Evolutionary conservation across 768 basidiomycete species (phyloP).

Genomic region (Podaxis rugospora): DNA sequence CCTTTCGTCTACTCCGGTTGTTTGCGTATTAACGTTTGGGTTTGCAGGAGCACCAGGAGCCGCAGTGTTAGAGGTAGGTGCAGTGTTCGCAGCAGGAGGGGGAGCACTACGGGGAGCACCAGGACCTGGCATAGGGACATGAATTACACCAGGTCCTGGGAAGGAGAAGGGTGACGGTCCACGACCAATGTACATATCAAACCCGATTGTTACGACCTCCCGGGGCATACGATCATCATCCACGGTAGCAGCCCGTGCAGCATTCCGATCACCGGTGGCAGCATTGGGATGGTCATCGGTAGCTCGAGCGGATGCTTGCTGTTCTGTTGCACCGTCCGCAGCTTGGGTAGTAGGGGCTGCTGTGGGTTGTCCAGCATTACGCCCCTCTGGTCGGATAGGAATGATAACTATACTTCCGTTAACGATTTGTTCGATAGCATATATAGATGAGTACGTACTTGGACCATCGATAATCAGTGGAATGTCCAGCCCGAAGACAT

Average conservation of each 20-base stretch:
- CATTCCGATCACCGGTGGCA: neutral
- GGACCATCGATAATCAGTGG: neutral
- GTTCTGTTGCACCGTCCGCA: neutral
- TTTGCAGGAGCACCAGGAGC: neutral
- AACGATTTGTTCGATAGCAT: neutral
- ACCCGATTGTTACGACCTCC: constrained; percentile 33
- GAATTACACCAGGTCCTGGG: neutral
- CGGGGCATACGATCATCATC: neutral
- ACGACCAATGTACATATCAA: constrained; percentile 30
- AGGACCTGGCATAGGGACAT: neutral
- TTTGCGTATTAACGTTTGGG: neutral
- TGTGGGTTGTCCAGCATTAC: neutral
- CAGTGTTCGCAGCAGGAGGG: neutral
- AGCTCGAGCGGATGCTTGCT: neutral
- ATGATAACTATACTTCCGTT: neutral
- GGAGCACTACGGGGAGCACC: neutral
- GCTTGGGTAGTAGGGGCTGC: neutral
- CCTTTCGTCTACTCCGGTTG: neutral
- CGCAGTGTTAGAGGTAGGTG: neutral
- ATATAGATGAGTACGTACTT: neutral
- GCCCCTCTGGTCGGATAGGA: neutral
- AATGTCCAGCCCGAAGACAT: neutral
- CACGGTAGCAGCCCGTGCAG: neutral
- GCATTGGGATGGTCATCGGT: neutral
- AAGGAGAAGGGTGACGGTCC: constrained; percentile 12